Percentiles rank a stretch among this genome's conserved stretches.
Conservation (phyloP, 495 filamentous ascomycete genomes). For the Penicillium antarcticum region DNA sequence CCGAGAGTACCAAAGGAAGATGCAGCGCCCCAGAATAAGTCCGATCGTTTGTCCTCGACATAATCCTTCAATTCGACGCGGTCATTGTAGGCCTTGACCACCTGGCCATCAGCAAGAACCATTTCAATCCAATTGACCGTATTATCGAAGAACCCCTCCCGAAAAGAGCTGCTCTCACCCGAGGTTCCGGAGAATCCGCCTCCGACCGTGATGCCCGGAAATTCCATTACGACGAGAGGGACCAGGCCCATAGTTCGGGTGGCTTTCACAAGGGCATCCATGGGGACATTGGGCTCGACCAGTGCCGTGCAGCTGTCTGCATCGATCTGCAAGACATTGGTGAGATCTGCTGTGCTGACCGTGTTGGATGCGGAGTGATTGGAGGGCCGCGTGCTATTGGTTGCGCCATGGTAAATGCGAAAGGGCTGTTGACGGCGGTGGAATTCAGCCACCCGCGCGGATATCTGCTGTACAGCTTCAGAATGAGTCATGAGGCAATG, state of each 20-base stretch:
- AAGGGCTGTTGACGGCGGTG: constrained; percentile 59
- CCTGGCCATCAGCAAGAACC: constrained; percentile 50
- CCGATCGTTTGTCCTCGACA: constrained; percentile 32
- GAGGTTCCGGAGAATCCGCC: constrained; percentile 55
- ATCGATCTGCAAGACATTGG: constrained; percentile 53
- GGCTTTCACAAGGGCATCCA: constrained; percentile 44
- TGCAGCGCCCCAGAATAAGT: constrained; percentile 53
- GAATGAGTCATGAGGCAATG: constrained; percentile 7
- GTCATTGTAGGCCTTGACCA: constrained; percentile 31
- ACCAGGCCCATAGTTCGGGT: constrained; percentile 40
- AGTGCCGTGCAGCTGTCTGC: constrained; percentile 28
- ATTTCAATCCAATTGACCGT: constrained; percentile 51
- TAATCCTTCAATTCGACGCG: background rate
- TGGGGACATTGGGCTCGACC: constrained; percentile 56
- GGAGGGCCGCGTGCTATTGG: constrained; percentile 66
- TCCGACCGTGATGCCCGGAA: constrained; percentile 56
- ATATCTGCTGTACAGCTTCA: constrained; percentile 11
- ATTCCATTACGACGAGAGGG: constrained; percentile 57
- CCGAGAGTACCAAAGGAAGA: constrained; percentile 52
- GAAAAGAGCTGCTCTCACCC: constrained; percentile 54
- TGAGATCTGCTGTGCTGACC: constrained; percentile 46
- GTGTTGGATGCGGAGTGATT: constrained; percentile 48
- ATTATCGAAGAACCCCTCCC: constrained; percentile 54
- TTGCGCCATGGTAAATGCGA: constrained; percentile 75
- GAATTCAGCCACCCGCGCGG: constrained; percentile 44